phyloP scores from a whole-genome alignment of 1,284 basidiomycete species.

The Ceratobasidium sp. region DNA sequence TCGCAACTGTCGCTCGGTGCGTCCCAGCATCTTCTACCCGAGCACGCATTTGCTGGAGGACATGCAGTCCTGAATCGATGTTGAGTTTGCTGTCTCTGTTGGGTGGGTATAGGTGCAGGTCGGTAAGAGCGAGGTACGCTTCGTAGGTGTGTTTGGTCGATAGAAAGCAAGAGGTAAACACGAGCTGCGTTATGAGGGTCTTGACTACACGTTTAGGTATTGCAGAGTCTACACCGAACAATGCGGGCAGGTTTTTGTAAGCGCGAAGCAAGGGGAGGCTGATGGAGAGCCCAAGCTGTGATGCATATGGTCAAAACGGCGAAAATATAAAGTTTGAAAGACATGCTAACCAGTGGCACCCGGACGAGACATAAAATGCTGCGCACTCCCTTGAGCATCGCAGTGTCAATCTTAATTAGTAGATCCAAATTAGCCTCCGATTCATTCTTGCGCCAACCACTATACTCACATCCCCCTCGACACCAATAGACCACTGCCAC shows the following conservation, averaged over 20 bases:
- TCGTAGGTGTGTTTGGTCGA: constrained; percentile 37
- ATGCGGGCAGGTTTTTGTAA: constrained; percentile 20
- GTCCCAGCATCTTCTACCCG: constrained; percentile 5
- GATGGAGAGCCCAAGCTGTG: constrained; percentile 67
- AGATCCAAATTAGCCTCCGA: too few relatives aligned
- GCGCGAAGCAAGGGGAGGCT: constrained; percentile 27
- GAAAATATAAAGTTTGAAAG: not conserved
- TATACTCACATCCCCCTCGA: constrained; percentile 66
- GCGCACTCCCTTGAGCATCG: constrained; percentile 66
- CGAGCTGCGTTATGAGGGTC: constrained; percentile 3
- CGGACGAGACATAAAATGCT: not conserved
- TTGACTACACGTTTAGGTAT: constrained; percentile 35
- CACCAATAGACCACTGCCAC: constrained; percentile 61
- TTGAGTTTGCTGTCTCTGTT: not conserved
- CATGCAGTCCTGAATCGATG: constrained; percentile 26
- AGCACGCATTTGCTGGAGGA: constrained; percentile 28
- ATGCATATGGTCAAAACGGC: constrained; percentile 40
- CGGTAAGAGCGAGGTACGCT: constrained; percentile 35
- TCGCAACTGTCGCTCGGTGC: constrained; percentile 11
- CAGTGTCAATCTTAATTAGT: constrained; percentile 63
- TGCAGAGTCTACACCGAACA: constrained; percentile 25
- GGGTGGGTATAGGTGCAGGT: constrained; percentile 23
- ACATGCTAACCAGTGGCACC: not conserved
- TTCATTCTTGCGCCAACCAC: too few relatives aligned
- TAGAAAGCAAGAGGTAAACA: not conserved